These are phyloP conservation scores for Wallacemonas sp. DNA, from an alignment of 208 protist genomes.

Conservation along the genomic window DNA sequence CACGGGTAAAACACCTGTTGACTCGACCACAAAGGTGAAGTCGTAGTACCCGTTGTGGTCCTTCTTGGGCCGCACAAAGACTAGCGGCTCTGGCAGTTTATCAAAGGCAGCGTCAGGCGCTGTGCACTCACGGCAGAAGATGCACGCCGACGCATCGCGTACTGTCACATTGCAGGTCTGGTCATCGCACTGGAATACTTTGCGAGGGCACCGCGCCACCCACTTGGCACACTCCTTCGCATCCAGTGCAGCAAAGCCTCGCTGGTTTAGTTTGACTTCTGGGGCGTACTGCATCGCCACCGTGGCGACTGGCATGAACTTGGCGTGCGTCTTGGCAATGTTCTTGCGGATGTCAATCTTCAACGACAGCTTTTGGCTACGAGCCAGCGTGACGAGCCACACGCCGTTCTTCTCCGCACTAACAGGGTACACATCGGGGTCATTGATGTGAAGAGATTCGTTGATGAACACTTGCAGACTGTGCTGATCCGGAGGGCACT, in stretches of 20 bases:
- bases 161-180: conserved; percentile 63
- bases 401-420: conserved; percentile 82
- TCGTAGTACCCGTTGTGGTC: conserved; percentile 76
- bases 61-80: conserved; percentile 82
- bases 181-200: conserved; percentile 86
- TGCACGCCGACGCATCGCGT: conserved; percentile 75
- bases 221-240: conserved; percentile 71
- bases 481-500: conserved; percentile 77
- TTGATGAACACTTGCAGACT: conserved; percentile 81
- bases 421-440: conserved; percentile 76
- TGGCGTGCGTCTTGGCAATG: conserved; percentile 98
- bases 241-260: conserved; percentile 71
- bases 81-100: conserved; percentile 79
- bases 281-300: conserved; percentile 93
- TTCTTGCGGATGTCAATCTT: conserved; percentile 90
- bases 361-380: conserved; percentile 83
- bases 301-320: conserved; percentile 96
- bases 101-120: conserved; percentile 74
- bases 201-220: conserved; percentile 88
- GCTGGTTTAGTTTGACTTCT: conserved; percentile 92
- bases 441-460: conserved; percentile 78
- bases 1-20: conserved; percentile 86
- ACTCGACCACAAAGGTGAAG: conserved; percentile 92
- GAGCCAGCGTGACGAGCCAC: conserved; percentile 87
- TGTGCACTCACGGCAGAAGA: conserved; percentile 94